Evolutionary conservation across 2,329 filamentous ascomycete genomes (phyloP).

Genomic region (Colletotrichum australisinense): DNA sequence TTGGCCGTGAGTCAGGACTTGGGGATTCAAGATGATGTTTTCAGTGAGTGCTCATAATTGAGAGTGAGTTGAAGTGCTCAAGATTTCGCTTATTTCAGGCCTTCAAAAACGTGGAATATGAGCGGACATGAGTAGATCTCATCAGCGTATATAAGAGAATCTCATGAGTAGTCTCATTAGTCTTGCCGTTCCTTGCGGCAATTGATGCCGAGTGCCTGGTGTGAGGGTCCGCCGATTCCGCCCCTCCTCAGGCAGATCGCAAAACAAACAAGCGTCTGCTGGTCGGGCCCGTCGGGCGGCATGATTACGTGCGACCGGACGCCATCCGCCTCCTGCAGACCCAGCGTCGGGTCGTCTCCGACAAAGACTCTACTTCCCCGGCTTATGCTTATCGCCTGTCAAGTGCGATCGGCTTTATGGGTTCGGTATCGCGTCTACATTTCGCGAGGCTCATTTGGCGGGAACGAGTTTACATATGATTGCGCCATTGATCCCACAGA

Average conservation of each 20-base stretch:
- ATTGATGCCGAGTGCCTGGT: neutral
- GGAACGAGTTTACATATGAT: neutral
- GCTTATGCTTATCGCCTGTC: conserved; percentile 5
- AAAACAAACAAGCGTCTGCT: neutral
- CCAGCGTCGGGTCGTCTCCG: conserved; percentile 17
- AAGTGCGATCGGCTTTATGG: too few relatives aligned
- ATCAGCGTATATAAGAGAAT: conserved; percentile 13
- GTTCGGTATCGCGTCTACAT: too few relatives aligned
- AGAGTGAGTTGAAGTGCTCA: neutral
- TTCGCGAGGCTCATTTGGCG: too few relatives aligned
- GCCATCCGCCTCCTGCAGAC: neutral
- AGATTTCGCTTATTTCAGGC: too few relatives aligned
- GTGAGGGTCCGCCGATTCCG: neutral
- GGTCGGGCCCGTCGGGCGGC: neutral
- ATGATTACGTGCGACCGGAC: conserved; percentile 14
- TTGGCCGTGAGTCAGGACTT: neutral
- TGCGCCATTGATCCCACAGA: conserved; percentile 1
- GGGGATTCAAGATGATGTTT: neutral
- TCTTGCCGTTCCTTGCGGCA: neutral
- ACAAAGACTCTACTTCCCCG: neutral
- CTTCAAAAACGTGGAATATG: neutral
- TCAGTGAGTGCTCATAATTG: neutral
- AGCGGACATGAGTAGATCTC: neutral
- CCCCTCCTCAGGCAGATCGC: too few relatives aligned
- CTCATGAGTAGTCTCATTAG: neutral